Base-by-base conservation (phyloP, 805 yeast species). In the Candida vaughaniae region DNA sequence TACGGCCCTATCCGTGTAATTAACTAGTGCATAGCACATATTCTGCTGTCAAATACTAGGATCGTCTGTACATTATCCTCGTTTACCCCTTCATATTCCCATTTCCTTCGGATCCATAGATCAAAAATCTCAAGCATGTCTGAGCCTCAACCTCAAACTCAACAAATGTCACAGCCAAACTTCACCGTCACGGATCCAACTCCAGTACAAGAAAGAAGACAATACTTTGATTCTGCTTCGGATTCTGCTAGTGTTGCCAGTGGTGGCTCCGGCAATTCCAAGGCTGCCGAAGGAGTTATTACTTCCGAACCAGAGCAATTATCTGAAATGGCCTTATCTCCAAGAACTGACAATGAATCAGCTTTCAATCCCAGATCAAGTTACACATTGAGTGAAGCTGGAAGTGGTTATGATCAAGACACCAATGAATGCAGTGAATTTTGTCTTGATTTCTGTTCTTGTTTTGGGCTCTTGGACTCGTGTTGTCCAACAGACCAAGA, bases 401-500 rank as follows among this genome's bases (percentile, higher is more conserved):
- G 52, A 16, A 62, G 69, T 14, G 73, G 73, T 2, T 67, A 62
- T 45, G 60, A 62, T 6, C 45, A 64, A 38, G 63, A 66, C 1
- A 31, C 50, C 17, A 64, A 66, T 42, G 73, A 68, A 41, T 68
- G 74, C 43, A 47, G 65, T 6, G 72, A 67, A 45, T 67, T 68
- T 41, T 65, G 69, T 43, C 44, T 61, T 33, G 73, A 67, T 33
- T 52, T 47, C 26, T 53, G 50, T 33, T 40, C 57, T 14, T 68
- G 74, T 45, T 68, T 68, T 37, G 73, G 74, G 1, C 50, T 64
- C 32, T 59, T 59, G 34, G 67, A 64, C 31, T 49, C 55, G 5
- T 66, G 69, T 41, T 66, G 71, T 43, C 74, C 74, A n/a, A 41
- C 58, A 27, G 51, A 51, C 12, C 69, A 69, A 3, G 71, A 66